A percentile compares a stretch with the other conserved stretches of the same genome.
Evolutionary conservation across 306 rosid species (phyloP).

Genomic region (Citrullus colocynthis): DNA sequence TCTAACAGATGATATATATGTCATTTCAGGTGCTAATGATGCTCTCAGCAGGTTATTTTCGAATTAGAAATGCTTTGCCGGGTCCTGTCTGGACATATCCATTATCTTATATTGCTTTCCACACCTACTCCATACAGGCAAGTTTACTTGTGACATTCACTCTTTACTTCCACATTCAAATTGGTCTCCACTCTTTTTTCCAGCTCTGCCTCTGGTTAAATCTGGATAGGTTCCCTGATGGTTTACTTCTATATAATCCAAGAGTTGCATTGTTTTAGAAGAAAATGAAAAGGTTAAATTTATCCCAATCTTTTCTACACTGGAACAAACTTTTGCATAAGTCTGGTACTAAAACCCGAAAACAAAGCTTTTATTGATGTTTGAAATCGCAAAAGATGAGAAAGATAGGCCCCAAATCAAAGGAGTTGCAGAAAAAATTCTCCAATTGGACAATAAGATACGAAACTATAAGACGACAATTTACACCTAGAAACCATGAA

Average conservation of each 20-base stretch:
- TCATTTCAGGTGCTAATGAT: constrained; percentile 78
- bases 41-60: constrained; percentile 90
- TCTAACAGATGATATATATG: constrained; percentile 5
- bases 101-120: constrained; percentile 74
- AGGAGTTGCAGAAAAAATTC: background rate
- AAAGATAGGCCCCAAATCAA: background rate
- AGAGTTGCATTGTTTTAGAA: background rate
- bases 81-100: constrained; percentile 84
- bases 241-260: background rate
- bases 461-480: background rate
- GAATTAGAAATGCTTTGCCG: constrained; percentile 75
- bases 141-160: constrained; percentile 8
- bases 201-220: background rate
- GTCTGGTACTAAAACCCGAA: background rate
- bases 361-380: background rate
- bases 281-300: background rate
- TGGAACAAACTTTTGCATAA: background rate
- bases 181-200: background rate
- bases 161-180: background rate
- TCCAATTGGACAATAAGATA: background rate
- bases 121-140: constrained; percentile 91
- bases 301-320: background rate
- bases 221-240: background rate
- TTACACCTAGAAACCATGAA: background rate
- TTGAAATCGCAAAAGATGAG: background rate